Evolutionary conservation across 768 basidiomycete species (phyloP), one percentile per base, ranked within the genome.

Genomic region (Glaciozyma martinii): DNA sequence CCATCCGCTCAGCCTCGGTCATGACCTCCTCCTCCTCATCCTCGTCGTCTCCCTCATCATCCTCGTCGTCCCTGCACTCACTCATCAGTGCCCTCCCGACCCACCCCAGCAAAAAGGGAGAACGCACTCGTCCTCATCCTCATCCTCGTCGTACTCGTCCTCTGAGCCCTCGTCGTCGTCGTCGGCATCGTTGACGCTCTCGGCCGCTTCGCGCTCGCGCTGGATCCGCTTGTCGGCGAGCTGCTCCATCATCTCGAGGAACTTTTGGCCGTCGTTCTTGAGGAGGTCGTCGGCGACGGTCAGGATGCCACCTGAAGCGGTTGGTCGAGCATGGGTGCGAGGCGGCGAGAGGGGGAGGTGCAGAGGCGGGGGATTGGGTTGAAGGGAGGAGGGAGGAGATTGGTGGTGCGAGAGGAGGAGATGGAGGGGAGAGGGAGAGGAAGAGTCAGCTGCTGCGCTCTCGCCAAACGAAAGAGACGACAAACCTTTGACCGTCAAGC

Each of bases 221-320:
- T 89, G 86, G 83, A 94, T 90, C 53, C 94, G 83, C 57, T 90
- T 83, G 74, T 95, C 91, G 0, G 94, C 93, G 25, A 99, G 83
- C 77, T 94, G 91, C 76, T 98, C 95, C 95, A 99, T 99, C 95
- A 99, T 99, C 80, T 99, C 95, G 72, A 99, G 79, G 80, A 99
- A 99, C 80, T 95, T 97, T 74, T 92, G 90, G 3, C 94, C 94
- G 74, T 99, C 93, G 73, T 98, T 98, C 81, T 95, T 95, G 72
- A 99, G 82, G 53, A 99, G 83, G 78, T 99, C 95, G 75, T 99
- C 95, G 54, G 95, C 95, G 60, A 99, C 94, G 27, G 95, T 99
- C 53, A 99, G 82, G 75, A 99, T 97, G 73, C 92, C 93, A 73
- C 90, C 92, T 76, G 86, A 15, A 52, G 50, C 9, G 21, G 33